These are phyloP conservation scores for Geum urbanum DNA, from an alignment of 306 rosid genomes.

Conservation along the genomic window DNA sequence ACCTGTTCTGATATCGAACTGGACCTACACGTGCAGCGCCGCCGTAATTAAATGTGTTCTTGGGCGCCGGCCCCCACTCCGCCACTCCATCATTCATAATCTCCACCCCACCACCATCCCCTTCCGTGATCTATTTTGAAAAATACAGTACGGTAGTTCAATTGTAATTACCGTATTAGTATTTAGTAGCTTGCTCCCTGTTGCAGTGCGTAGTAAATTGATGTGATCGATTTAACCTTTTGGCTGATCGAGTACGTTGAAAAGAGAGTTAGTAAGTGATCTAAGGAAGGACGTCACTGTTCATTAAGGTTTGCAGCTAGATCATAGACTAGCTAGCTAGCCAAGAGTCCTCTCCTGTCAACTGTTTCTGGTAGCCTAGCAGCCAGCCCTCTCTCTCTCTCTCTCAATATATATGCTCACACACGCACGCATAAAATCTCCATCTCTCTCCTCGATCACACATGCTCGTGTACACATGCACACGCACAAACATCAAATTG, in stretches of 20 bases:
- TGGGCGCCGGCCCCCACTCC: not conserved
- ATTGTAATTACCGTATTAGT: not conserved
- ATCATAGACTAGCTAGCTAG: not conserved
- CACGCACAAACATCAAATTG: no score
- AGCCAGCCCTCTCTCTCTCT: not conserved
- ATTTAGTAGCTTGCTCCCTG: not conserved
- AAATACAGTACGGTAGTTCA: not conserved
- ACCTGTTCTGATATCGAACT: not conserved
- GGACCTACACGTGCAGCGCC: slow-evolving; percentile 18
- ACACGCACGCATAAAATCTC: slow-evolving; percentile 35
- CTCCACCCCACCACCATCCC: not conserved
- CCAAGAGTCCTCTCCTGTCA: not conserved
- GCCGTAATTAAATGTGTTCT: slow-evolving; percentile 3
- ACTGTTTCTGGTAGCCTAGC: not conserved
- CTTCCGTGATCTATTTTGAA: not conserved
- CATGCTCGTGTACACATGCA: not conserved
- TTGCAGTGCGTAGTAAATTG: not conserved
- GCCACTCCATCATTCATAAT: not conserved
- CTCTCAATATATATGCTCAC: slow-evolving; percentile 25
- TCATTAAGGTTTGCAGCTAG: not conserved
- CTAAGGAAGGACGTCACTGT: not conserved
- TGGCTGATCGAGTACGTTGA: not conserved
- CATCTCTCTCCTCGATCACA: slow-evolving; percentile 27
- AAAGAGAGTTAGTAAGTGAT: not conserved
- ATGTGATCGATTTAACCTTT: not conserved